Base-by-base conservation (phyloP, 75 land plant genomes). In the Cryptomeria japonica region DNA sequence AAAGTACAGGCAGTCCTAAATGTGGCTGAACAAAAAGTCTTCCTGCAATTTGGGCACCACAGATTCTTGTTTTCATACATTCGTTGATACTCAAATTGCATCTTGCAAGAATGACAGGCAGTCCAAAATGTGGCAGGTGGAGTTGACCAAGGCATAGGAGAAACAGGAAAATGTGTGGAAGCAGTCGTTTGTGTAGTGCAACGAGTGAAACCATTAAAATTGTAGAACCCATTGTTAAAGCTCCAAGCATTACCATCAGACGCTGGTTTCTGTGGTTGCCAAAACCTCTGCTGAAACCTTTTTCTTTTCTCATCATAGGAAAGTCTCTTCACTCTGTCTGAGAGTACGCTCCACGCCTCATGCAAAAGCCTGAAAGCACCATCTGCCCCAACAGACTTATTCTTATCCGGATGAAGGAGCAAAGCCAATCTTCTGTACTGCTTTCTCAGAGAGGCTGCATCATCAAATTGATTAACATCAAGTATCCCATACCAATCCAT, bases 381-480 rank as follows among this genome's bases (percentile, higher is more conserved):
- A 55, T 96, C 98, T 39, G 98, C 98, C n/a, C 98, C 98, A 36
- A 91, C 31, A n/a, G 96, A 86, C 88, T 96, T 95, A 86, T 97
- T 97, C 87, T 96, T 97, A 78, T 97, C 99, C 36, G 97, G 99
- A 86, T 97, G 98, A 85, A 97, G 94, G 61, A 91, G 73, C 2
- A 97, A 92, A 85, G 97, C 97, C 55, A 95, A 79, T 90, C 93
- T 95, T 87, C 96, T 90, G 73, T 96, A 95, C 80, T 97, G 97
- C 86, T 93, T 93, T 87, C 88, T 97, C 49, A 97, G 89, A 12
- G 77, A 72, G 44, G 91, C 93, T 7, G 93, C 97, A 88, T 96
- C 97, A 55, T 95, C 95, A 85, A 25, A 39, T 47, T 93, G 91
- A 70, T 89, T 89, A 37, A 91, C 94, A 86, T 90, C 86, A 80